Conservation (phyloP, 2,329 filamentous ascomycete genomes). For the Hypocrella siamensis region DNA sequence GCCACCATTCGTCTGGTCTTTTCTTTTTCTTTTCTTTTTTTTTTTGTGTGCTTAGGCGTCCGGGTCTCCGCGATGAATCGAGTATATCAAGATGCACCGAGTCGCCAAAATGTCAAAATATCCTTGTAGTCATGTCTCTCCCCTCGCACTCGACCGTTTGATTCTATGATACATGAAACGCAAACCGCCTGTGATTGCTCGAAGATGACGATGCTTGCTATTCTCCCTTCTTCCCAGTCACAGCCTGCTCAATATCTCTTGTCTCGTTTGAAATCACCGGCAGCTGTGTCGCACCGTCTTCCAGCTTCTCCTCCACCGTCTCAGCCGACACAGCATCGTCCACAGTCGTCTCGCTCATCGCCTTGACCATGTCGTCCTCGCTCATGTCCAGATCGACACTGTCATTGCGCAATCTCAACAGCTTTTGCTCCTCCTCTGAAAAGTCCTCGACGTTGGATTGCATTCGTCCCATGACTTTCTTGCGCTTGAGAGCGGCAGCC, state of each 20-base stretch:
- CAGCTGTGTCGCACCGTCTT: slow-evolving; percentile 8
- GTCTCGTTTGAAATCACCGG: slow-evolving; percentile 4
- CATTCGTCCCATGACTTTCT: slow-evolving; percentile 20
- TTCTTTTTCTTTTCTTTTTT: too few species aligned
- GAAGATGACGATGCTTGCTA: background rate
- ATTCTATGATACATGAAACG: too few species aligned
- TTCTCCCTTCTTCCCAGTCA: slow-evolving; percentile 7
- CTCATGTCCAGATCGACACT: slow-evolving; percentile 13
- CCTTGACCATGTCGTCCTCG: slow-evolving; percentile 21
- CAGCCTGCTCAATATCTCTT: slow-evolving; percentile 9
- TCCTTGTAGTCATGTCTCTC: too few species aligned
- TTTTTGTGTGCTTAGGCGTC: too few species aligned
- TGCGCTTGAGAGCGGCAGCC: slow-evolving; percentile 15
- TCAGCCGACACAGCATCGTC: slow-evolving; percentile 2
- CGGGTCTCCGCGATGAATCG: too few species aligned
- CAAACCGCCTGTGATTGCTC: too few species aligned
- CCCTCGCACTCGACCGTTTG: too few species aligned
- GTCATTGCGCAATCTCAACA: slow-evolving; percentile 13
- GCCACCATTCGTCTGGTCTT: too few species aligned
- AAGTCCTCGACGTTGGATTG: slow-evolving; percentile 19
- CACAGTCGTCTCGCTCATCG: slow-evolving; percentile 10
- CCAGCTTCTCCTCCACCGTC: slow-evolving; percentile 2
- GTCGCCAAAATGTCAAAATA: too few species aligned
- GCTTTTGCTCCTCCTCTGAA: slow-evolving; percentile 20
- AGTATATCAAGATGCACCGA: too few species aligned